phyloP scores from a whole-genome alignment of 495 filamentous ascomycete genomes.

The Neurospora sp. region DNA sequence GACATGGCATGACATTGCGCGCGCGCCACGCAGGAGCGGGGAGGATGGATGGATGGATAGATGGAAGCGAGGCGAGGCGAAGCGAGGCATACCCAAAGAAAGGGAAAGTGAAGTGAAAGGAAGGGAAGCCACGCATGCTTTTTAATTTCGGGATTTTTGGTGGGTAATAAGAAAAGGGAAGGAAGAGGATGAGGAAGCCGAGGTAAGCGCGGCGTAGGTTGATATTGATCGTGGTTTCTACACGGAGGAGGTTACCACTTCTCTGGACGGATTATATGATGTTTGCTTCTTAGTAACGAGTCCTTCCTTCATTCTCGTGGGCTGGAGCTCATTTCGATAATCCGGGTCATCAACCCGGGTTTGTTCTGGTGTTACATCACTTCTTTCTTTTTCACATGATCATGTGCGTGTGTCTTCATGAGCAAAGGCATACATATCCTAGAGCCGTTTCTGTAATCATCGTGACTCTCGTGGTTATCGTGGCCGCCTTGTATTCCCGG shows the following conservation, averaged over 20 bases:
- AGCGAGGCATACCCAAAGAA: background rate
- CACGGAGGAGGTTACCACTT: no score
- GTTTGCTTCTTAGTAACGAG: background rate
- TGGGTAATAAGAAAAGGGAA: background rate
- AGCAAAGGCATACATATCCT: background rate
- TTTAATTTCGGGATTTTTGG: background rate
- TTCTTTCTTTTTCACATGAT: background rate
- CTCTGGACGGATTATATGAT: background rate
- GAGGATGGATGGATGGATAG: background rate
- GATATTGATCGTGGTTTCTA: background rate
- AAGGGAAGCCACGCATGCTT: background rate
- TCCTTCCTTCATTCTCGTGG: background rate
- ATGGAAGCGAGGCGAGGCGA: background rate
- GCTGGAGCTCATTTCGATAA: background rate
- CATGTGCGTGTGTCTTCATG: background rate
- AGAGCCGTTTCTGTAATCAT: background rate
- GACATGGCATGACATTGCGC: background rate
- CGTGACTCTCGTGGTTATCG: background rate
- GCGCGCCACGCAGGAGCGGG: background rate
- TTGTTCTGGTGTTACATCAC: background rate
- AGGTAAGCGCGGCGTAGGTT: background rate
- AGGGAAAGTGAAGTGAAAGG: background rate
- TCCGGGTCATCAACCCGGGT: background rate
- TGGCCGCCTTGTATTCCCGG: background rate
- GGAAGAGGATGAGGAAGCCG: background rate